Conservation (phyloP, 1,139 yeast genomes). For the Yamadazyma aaseri region DNA sequence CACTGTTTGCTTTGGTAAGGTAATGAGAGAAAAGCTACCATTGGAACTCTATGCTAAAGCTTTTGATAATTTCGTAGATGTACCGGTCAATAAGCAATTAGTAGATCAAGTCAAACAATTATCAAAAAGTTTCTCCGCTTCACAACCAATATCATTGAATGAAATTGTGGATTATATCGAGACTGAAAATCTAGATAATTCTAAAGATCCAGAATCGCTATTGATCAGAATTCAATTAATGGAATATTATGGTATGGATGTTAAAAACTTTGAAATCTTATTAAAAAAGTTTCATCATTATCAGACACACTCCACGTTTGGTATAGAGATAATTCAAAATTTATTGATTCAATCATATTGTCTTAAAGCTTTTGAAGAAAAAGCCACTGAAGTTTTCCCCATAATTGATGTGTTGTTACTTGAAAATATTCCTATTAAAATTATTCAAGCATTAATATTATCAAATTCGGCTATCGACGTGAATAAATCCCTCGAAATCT, state of each 20-base stretch:
- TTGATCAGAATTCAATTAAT: slow-evolving; percentile 28
- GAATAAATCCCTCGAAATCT: slow-evolving; percentile 47
- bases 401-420: slow-evolving; percentile 47
- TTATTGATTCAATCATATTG: slow-evolving; percentile 30
- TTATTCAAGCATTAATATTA: slow-evolving; percentile 47
- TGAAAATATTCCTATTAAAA: slow-evolving; percentile 34
- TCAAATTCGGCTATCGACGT: slow-evolving; percentile 45
- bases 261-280: slow-evolving; percentile 26
- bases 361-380: slow-evolving; percentile 39
- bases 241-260: slow-evolving; percentile 38
- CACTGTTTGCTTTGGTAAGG: slow-evolving; percentile 10
- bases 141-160: neutral
- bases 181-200: slow-evolving; percentile 23
- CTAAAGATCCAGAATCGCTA: slow-evolving; percentile 24
- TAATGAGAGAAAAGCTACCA: slow-evolving; percentile 9
- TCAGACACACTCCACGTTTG: slow-evolving; percentile 35
- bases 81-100: slow-evolving; percentile 4
- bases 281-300: slow-evolving; percentile 34
- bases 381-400: slow-evolving; percentile 29
- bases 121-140: neutral
- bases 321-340: slow-evolving; percentile 34
- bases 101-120: slow-evolving; percentile 5
- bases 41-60: slow-evolving; percentile 12
- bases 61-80: slow-evolving; percentile 7
- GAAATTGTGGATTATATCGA: slow-evolving; percentile 20